Conservation (phyloP, 345 rosid genomes). For the Isatis tinctoria region DNA sequence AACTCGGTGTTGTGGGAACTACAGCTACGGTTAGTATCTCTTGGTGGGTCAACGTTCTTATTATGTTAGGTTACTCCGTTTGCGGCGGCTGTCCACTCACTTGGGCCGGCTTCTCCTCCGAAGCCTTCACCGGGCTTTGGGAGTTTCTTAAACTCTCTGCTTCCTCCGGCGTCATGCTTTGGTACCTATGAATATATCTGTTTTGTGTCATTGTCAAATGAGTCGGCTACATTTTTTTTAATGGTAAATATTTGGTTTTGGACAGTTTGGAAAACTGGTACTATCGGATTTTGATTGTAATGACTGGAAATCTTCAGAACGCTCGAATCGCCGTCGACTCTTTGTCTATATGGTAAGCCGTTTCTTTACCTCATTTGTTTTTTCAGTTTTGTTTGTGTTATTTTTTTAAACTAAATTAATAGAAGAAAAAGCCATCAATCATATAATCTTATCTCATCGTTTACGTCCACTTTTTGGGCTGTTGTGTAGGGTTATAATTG, state of each 20-base stretch:
- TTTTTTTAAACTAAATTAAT: not conserved
- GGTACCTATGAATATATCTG: slow-evolving; percentile 26
- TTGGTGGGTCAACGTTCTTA: slow-evolving; percentile 55
- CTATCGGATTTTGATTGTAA: slow-evolving; percentile 61
- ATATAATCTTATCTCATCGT: slow-evolving; percentile 17
- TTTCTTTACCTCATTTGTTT: not conserved
- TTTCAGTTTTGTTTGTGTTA: not conserved
- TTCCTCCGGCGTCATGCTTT: slow-evolving; percentile 77
- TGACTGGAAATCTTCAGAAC: slow-evolving; percentile 84
- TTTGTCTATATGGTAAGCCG: slow-evolving; percentile 70
- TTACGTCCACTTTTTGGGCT: not conserved
- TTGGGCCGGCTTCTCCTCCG: slow-evolving; percentile 54
- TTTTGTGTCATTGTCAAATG: not conserved
- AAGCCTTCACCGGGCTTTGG: slow-evolving; percentile 59
- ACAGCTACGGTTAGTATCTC: slow-evolving; percentile 47
- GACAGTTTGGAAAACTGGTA: slow-evolving; percentile 94
- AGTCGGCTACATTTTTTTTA: not conserved
- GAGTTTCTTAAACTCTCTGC: slow-evolving; percentile 55
- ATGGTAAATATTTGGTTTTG: not conserved
- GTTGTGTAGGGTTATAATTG: not conserved
- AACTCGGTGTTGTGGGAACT: slow-evolving; percentile 50
- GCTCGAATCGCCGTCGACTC: slow-evolving; percentile 89
- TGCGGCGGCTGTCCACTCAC: slow-evolving; percentile 54
- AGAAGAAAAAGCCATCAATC: slow-evolving; percentile 1
- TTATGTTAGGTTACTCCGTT: slow-evolving; percentile 30